phyloP scores from a whole-genome alignment of 2,329 filamentous ascomycete species.

The Paracorniculantispora psalliotae region DNA sequence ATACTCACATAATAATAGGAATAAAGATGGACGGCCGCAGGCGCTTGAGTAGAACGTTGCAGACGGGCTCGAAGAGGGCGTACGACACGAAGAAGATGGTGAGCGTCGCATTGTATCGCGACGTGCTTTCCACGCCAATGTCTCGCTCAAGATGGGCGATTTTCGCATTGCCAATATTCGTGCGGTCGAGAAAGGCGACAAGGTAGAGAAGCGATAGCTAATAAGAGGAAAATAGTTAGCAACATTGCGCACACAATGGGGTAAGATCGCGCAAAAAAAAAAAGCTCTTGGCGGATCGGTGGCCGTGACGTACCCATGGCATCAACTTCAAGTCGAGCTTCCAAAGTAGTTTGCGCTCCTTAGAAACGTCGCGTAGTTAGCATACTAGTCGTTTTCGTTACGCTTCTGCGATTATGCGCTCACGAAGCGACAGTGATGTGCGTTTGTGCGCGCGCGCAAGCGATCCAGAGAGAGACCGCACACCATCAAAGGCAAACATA shows the following conservation, averaged over 20 bases:
- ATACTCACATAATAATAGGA: constrained; percentile 70
- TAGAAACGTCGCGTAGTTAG: neutral
- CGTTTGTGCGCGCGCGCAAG: neutral
- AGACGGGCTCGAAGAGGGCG: constrained; percentile 69
- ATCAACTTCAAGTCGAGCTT: constrained; percentile 59
- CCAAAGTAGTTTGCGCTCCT: constrained; percentile 59
- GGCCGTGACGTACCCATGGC: constrained; percentile 43
- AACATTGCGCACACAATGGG: neutral
- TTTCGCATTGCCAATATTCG: constrained; percentile 71
- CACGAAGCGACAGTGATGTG: neutral
- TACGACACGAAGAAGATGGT: constrained; percentile 89
- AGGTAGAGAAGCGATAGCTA: constrained; percentile 67
- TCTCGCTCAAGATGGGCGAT: constrained; percentile 51
- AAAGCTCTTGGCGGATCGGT: no score
- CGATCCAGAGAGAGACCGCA: neutral
- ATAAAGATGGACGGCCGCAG: constrained; percentile 74
- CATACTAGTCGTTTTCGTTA: neutral
- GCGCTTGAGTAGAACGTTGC: constrained; percentile 75
- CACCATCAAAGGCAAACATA: constrained; percentile 32
- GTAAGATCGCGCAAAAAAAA: neutral
- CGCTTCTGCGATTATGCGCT: no score
- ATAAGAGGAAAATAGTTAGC: neutral
- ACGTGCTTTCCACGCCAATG: constrained; percentile 52
- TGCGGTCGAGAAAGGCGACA: constrained; percentile 68
- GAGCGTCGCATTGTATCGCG: constrained; percentile 68